phyloP scores from a whole-genome alignment of 2,329 filamentous ascomycete species.

The Lachnellula arida region DNA sequence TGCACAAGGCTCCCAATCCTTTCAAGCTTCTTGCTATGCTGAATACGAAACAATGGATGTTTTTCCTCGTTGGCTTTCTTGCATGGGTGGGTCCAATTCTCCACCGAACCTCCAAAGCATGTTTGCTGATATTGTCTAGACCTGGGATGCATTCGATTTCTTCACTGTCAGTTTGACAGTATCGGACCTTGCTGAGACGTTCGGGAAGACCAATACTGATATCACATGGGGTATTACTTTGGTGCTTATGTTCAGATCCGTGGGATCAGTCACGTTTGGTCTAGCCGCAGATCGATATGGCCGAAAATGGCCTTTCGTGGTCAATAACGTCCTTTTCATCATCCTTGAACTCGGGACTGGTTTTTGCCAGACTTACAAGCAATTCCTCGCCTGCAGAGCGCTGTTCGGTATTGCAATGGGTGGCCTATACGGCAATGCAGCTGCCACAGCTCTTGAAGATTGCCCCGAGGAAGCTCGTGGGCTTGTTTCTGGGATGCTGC shows the following conservation, averaged over 20 bases:
- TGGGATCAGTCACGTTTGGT: constrained; percentile 73
- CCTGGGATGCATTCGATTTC: constrained; percentile 79
- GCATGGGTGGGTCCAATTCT: constrained; percentile 50
- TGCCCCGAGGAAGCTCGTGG: constrained; percentile 51
- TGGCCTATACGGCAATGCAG: constrained; percentile 72
- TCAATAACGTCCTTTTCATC: constrained; percentile 71
- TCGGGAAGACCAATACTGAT: constrained; percentile 56
- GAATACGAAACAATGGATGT: constrained; percentile 63
- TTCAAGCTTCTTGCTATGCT: constrained; percentile 63
- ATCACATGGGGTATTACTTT: constrained; percentile 73
- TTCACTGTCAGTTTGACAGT: constrained; percentile 77
- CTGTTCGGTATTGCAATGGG: constrained; percentile 82
- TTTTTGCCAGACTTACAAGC: constrained; percentile 61
- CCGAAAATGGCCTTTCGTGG: constrained; percentile 73
- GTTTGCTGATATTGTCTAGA: constrained; percentile 30
- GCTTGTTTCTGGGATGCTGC: constrained; percentile 75
- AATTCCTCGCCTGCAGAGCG: constrained; percentile 68
- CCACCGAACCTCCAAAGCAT: background rate
- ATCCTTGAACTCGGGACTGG: constrained; percentile 69
- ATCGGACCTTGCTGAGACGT: constrained; percentile 60
- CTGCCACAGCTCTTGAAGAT: constrained; percentile 71
- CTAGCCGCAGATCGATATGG: constrained; percentile 75
- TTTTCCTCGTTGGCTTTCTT: constrained; percentile 68
- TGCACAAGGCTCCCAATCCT: constrained; percentile 64
- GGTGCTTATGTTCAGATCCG: constrained; percentile 67